These are phyloP conservation scores for Tolypocladium paradoxum DNA, from an alignment of 2,329 filamentous ascomycete genomes.

Conservation along the genomic window DNA sequence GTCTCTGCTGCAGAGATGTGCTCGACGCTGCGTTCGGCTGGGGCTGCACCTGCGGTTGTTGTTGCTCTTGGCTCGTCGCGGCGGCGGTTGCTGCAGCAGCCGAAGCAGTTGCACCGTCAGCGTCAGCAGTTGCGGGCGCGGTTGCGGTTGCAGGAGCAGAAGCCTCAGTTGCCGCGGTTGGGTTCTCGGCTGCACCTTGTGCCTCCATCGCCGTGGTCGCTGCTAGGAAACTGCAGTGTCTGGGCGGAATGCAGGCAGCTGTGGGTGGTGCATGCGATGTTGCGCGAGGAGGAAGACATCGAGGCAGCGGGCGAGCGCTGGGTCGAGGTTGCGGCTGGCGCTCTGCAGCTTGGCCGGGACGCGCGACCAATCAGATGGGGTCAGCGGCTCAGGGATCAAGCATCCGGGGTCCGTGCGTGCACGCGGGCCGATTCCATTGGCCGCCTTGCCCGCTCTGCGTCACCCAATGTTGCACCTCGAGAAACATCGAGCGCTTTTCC, in stretches of 20 bases:
- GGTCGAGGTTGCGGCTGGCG: background rate
- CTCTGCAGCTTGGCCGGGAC: background rate
- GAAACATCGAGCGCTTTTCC: background rate
- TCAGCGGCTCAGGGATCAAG: background rate
- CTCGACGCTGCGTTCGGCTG: slow-evolving; percentile 6
- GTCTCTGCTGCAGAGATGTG: slow-evolving; percentile 14
- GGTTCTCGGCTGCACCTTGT: background rate
- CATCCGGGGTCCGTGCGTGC: background rate
- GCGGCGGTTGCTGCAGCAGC: background rate
- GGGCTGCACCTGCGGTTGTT: slow-evolving; percentile 7
- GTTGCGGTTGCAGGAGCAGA: background rate
- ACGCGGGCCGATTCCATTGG: background rate
- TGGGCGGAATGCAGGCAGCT: background rate
- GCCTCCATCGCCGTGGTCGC: background rate
- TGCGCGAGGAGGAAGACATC: background rate
- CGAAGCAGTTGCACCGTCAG: background rate
- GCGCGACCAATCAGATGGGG: background rate
- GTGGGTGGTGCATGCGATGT: background rate
- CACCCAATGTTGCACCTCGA: background rate
- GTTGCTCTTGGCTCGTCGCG: background rate
- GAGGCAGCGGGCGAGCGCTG: background rate
- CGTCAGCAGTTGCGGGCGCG: slow-evolving; percentile 1
- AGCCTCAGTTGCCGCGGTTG: background rate
- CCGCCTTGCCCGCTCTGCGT: background rate
- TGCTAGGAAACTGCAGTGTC: background rate